Conservation (phyloP, 2,329 filamentous ascomycete species). For the Pseudogymnoascus sp. region DNA sequence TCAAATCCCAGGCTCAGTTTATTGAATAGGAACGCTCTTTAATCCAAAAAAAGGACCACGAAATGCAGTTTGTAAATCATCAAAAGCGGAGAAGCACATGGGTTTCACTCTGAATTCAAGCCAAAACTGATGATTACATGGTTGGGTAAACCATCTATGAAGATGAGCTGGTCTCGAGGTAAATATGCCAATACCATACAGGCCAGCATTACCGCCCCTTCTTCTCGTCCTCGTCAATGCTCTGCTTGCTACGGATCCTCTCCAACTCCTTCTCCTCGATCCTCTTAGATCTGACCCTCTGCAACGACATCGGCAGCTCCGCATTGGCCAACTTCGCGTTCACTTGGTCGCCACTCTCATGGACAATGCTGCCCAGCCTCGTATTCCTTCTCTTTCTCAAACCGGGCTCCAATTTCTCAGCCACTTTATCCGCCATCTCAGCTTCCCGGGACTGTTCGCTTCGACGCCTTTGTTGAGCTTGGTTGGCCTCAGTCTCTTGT, state of each 20-base stretch:
- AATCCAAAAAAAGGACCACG: no score
- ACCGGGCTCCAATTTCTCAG: constrained; percentile 21
- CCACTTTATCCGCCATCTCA: constrained; percentile 13
- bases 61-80: not conserved
- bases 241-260: constrained; percentile 11
- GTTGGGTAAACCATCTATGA: not conserved
- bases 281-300: constrained; percentile 39
- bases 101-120: not conserved
- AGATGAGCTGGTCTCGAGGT: not conserved
- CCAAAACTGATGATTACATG: not conserved
- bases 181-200: not conserved
- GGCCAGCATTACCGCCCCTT: not conserved
- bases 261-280: constrained; percentile 25
- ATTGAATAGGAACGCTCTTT: no score
- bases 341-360: constrained; percentile 14
- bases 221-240: not conserved
- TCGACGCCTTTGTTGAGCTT: not conserved
- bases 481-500: constrained; percentile 6
- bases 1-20: no score
- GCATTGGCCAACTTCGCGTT: constrained; percentile 22
- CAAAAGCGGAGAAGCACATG: not conserved
- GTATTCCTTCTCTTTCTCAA: constrained; percentile 19
- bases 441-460: constrained; percentile 13
- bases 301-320: constrained; percentile 40
- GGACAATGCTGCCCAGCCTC: constrained; percentile 13